These are phyloP conservation scores for Ochetophila trinervis DNA, from an alignment of 306 rosid species.

Conservation along the genomic window DNA sequence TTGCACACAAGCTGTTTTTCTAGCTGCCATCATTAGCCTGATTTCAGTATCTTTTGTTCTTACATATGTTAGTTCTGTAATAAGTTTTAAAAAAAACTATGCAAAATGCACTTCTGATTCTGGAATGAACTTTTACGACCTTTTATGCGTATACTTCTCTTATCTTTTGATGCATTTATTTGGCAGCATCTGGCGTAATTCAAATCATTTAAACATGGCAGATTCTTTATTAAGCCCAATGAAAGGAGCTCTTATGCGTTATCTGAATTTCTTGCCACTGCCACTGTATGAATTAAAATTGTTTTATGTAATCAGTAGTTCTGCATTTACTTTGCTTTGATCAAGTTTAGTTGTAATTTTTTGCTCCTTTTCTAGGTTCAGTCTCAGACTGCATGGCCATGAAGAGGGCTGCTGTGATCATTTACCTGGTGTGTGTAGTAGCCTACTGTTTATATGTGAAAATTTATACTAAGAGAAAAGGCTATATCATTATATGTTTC, in stretches of 20 bases:
- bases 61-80: not conserved
- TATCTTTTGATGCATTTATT: conserved; percentile 32
- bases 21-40: not conserved
- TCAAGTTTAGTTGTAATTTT: conserved; percentile 25
- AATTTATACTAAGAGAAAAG: conserved; percentile 1
- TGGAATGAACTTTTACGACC: not conserved
- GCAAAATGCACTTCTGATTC: not conserved
- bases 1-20: not conserved
- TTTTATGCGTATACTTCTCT: conserved; percentile 4
- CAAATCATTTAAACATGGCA: conserved; percentile 30
- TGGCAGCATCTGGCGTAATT: conserved; percentile 61
- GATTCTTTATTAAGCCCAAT: conserved; percentile 34
- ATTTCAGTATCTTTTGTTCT: not conserved
- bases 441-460: conserved; percentile 4
- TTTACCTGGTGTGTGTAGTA: conserved; percentile 48
- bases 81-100: not conserved
- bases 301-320: conserved; percentile 15
- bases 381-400: conserved; percentile 20
- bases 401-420: conserved; percentile 33
- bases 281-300: conserved; percentile 44
- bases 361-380: conserved; percentile 45
- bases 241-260: conserved; percentile 42
- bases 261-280: conserved; percentile 34
- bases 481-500: conserved; percentile 17
- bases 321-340: conserved; percentile 20